Base-by-base conservation (phyloP, 164 flowering plant species). In the Sextonia rubra region DNA sequence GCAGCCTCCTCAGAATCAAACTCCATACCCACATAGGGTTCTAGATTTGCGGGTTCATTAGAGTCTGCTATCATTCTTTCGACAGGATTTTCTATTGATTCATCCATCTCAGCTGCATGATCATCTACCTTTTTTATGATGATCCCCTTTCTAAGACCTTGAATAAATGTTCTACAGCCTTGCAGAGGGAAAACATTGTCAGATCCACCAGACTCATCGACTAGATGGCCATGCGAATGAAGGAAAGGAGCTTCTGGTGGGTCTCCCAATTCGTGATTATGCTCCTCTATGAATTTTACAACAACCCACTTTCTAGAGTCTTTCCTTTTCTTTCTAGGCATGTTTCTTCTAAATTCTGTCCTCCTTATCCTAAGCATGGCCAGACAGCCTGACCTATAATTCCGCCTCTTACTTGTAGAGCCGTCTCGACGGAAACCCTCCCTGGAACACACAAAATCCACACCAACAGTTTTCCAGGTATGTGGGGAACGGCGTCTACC, bases 221-320 rank as follows among this genome's bases (percentile, higher is more conserved):
- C 5, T 48, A 66, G 27, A 29, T 18, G 30, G 71, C 95, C 66
- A 60, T 90, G 95, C 17, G 92, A 89, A 5, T 93, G 85, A 1
- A 89, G 84, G 71, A 83, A 87, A 60, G 90, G 94, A 69, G 90
- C 93, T 79, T 90, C 88, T 75, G 89, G 91, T 3, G 90, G 88
- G 0, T 86, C 88, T 66, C 88, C 92, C 25, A 92, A 77, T 75
- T 85, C 94, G 66, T 90, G 97, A 73, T 92, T 90, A 58, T 92
- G 97, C 70, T 83, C 93, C 78, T 81, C 87, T 11, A 83, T 84
- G 73, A 90, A 90, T 1, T 85, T 82, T 48, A 89, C 84, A 1
- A 90, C 89, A 58, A 86, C 79, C 97, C 97, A 92, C 70, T 84
- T 89, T 3, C 91, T 92, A 20, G 91, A 87, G 66, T 87, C 68